Conservation (phyloP, 2,329 filamentous ascomycete genomes). For the Pyrenophora teres region DNA sequence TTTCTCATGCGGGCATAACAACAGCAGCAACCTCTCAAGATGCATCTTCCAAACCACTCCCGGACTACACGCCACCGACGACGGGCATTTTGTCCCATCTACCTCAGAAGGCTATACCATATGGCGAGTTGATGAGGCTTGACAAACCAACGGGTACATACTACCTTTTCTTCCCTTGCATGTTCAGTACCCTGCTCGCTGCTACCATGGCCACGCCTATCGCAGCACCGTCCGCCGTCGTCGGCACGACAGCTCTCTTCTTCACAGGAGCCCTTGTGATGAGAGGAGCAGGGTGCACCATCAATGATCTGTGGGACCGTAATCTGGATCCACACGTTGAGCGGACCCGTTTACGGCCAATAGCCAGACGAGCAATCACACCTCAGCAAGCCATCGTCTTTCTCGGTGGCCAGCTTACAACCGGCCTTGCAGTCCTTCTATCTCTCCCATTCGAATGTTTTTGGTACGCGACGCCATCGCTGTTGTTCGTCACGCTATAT, state of each 20-base stretch:
- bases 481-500: slow-evolving; percentile 75
- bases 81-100: slow-evolving; percentile 72
- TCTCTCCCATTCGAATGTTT: slow-evolving; percentile 77
- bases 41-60: slow-evolving; percentile 16
- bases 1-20: slow-evolving; percentile 15
- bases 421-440: slow-evolving; percentile 73
- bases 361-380: slow-evolving; percentile 77
- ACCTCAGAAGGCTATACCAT: slow-evolving; percentile 73
- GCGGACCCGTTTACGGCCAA: slow-evolving; percentile 76
- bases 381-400: slow-evolving; percentile 74
- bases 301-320: slow-evolving; percentile 90
- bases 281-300: slow-evolving; percentile 84
- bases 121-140: slow-evolving; percentile 79
- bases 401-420: slow-evolving; percentile 73
- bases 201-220: slow-evolving; percentile 70
- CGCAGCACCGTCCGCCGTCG: slow-evolving; percentile 62
- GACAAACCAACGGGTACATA: slow-evolving; percentile 82
- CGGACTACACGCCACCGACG: slow-evolving; percentile 67
- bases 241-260: slow-evolving; percentile 71
- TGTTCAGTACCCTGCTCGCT: slow-evolving; percentile 82
- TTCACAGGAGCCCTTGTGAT: slow-evolving; percentile 78
- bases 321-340: slow-evolving; percentile 81
- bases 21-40: slow-evolving; percentile 21
- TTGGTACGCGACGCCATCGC: slow-evolving; percentile 75
- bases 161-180: slow-evolving; percentile 83